phyloP scores from a whole-genome alignment of 2,329 filamentous ascomycete species.

The Sporothrix brasiliensis region DNA sequence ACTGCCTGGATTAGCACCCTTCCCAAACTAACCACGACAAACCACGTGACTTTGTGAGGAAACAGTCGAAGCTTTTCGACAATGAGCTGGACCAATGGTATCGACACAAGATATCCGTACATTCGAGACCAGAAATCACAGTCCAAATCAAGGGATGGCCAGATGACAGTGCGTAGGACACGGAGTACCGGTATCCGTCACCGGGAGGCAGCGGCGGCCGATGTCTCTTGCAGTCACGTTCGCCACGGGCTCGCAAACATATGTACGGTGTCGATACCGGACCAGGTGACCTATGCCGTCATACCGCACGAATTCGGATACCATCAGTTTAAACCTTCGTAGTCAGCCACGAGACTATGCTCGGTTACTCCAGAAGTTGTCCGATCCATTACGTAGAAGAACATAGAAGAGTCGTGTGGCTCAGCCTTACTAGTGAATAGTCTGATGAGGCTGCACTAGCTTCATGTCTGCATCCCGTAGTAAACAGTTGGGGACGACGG shows the following conservation, averaged over 20 bases:
- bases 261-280: conserved; percentile 8
- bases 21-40: too few relatives aligned
- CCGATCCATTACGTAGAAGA: background rate
- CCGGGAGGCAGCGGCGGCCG: background rate
- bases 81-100: background rate
- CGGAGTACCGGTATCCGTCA: background rate
- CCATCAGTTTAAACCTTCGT: background rate
- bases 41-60: too few relatives aligned
- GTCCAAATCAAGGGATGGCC: background rate
- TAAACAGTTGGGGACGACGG: background rate
- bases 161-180: background rate
- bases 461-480: background rate
- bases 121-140: background rate
- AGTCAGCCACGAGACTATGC: background rate
- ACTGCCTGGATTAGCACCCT: background rate
- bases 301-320: background rate
- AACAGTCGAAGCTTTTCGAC: background rate
- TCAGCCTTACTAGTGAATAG: background rate
- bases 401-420: background rate
- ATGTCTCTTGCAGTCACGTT: background rate
- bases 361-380: background rate
- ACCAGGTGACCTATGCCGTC: conserved; percentile 1
- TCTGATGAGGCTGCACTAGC: background rate
- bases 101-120: background rate
- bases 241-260: background rate